A percentile compares a stretch with the other conserved stretches of the same genome.
Conservation (phyloP, 176 grass and related monocot genomes). For the Ananas comosus region DNA sequence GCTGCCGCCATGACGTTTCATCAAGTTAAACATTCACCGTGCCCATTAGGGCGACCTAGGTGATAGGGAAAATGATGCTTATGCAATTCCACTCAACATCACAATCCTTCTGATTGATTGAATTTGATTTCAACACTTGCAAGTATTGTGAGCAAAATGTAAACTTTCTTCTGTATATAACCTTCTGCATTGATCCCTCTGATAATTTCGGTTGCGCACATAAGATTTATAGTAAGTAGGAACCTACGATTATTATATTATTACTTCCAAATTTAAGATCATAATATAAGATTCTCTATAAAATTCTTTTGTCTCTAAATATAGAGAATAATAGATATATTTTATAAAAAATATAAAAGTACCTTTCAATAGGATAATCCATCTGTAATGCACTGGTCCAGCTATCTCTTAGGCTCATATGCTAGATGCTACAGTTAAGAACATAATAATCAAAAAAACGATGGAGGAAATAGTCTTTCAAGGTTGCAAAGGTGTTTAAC, state of each 20-base stretch:
- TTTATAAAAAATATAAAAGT: too few species aligned
- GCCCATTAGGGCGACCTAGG: not conserved
- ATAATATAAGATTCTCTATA: too few species aligned
- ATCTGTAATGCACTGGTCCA: too few species aligned
- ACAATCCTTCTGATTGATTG: not conserved
- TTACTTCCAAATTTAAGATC: too few species aligned
- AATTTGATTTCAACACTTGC: not conserved
- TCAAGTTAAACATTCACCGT: not conserved
- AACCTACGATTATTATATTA: slow-evolving; percentile 6
- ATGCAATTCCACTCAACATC: not conserved
- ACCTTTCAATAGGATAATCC: too few species aligned
- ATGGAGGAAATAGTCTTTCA: too few species aligned
- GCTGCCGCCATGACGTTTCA: not conserved
- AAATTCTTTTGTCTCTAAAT: too few species aligned
- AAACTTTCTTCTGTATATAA: slow-evolving; percentile 15
- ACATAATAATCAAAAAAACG: too few species aligned
- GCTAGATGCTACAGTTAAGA: too few species aligned
- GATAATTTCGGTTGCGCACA: slow-evolving; percentile 7
- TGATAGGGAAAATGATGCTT: not conserved
- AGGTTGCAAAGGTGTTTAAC: too few species aligned
- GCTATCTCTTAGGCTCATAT: too few species aligned
- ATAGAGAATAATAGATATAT: too few species aligned
- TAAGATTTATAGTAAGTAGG: slow-evolving; percentile 5
- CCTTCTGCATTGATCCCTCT: slow-evolving; percentile 29
- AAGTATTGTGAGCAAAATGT: slow-evolving; percentile 6